Evolutionary conservation across 441 rosid genomes (phyloP).

Genomic region (Pelargonium myrrhifolium): DNA sequence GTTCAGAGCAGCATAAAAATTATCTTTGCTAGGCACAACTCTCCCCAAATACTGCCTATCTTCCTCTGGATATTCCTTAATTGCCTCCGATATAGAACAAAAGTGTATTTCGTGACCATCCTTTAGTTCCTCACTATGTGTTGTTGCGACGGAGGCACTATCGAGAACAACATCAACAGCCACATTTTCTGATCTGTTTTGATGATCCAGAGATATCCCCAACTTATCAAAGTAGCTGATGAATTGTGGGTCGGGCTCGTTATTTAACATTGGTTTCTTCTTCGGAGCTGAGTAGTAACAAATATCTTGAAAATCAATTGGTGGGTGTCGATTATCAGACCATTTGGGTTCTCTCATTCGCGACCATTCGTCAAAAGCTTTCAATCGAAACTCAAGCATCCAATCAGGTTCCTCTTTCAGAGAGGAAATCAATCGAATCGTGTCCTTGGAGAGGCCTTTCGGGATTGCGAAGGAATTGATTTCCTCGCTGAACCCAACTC

Average conservation of each 20-base stretch:
- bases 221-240: slow-evolving; percentile 64
- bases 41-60: slow-evolving; percentile 71
- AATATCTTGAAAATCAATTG: slow-evolving; percentile 67
- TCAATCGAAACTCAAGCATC: slow-evolving; percentile 78
- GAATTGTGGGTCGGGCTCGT: slow-evolving; percentile 81
- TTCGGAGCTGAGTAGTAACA: slow-evolving; percentile 92
- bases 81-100: slow-evolving; percentile 81
- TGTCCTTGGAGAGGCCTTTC: slow-evolving; percentile 68
- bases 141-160: slow-evolving; percentile 82
- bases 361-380: slow-evolving; percentile 69
- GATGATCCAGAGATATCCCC: slow-evolving; percentile 69
- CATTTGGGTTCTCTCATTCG: slow-evolving; percentile 65
- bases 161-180: slow-evolving; percentile 92
- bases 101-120: no score
- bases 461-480: slow-evolving; percentile 76
- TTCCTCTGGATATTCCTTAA: slow-evolving; percentile 63
- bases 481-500: slow-evolving; percentile 59
- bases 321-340: slow-evolving; percentile 74
- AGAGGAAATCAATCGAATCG: slow-evolving; percentile 53
- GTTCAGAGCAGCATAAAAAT: slow-evolving; percentile 76
- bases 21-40: slow-evolving; percentile 82
- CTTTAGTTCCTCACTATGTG: no score
- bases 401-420: slow-evolving; percentile 78
- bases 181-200: slow-evolving; percentile 71
- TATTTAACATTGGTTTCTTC: slow-evolving; percentile 67